These are phyloP conservation scores for Xenosphaeropsis pyriputrescens DNA, from an alignment of 2,329 filamentous ascomycete genomes.

Conservation along the genomic window DNA sequence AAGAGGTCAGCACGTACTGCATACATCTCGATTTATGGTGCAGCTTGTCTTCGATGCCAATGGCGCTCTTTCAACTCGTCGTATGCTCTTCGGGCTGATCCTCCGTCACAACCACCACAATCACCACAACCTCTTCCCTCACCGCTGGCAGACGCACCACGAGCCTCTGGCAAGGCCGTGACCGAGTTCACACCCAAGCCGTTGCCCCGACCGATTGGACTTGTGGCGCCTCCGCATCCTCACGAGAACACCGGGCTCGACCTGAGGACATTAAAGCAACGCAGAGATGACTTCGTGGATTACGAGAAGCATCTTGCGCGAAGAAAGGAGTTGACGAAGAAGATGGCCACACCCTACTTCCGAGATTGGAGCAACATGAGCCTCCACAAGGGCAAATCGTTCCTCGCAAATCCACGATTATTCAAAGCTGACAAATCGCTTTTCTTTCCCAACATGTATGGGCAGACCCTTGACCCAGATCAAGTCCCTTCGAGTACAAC, in stretches of 20 bases:
- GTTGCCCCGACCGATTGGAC: constrained; percentile 65
- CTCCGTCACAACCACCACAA: constrained; percentile 3
- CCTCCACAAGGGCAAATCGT: constrained; percentile 80
- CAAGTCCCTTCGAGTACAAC: constrained; percentile 53
- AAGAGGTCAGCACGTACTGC: neutral
- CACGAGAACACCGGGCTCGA: constrained; percentile 79
- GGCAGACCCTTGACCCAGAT: constrained; percentile 56
- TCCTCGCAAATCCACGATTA: constrained; percentile 68
- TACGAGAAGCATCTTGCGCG: constrained; percentile 72
- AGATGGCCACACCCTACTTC: constrained; percentile 82
- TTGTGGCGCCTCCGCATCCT: constrained; percentile 53
- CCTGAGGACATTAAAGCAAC: constrained; percentile 47
- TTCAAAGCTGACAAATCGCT: constrained; percentile 73
- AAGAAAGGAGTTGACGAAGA: constrained; percentile 62
- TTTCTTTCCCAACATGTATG: constrained; percentile 87
- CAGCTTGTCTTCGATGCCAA: neutral
- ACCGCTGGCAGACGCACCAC: constrained; percentile 39
- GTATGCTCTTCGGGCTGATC: constrained; percentile 5
- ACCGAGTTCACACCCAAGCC: constrained; percentile 42
- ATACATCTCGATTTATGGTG: neutral
- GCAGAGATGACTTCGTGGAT: constrained; percentile 66
- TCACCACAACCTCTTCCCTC: constrained; percentile 19
- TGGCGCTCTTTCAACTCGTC: constrained; percentile 1
- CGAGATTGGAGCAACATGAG: constrained; percentile 83
- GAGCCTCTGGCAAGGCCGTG: constrained; percentile 40